Conservation (phyloP, 2,329 filamentous ascomycete species). For the Albifimbria verrucaria region DNA sequence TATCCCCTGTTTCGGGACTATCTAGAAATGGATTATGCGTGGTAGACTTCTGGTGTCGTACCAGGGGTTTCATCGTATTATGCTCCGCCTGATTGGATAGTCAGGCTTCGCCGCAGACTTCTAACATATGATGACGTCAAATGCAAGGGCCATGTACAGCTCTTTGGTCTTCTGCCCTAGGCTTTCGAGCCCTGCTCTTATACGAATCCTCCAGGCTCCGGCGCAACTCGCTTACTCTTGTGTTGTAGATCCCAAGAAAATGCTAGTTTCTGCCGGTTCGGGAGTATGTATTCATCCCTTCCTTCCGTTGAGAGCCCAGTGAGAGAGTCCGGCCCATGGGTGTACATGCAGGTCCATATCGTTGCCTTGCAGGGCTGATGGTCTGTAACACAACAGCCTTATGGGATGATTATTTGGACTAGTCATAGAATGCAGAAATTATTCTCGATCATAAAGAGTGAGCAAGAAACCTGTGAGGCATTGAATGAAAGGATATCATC, state of each 20-base stretch:
- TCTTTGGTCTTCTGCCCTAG: not conserved
- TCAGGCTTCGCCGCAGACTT: not conserved
- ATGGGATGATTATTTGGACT: not conserved
- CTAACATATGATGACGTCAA: not conserved
- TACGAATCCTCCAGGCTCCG: not conserved
- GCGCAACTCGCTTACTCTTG: not conserved
- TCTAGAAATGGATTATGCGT: not conserved
- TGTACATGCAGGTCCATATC: not conserved
- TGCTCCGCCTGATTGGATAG: not conserved
- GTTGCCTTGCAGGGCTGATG: not conserved
- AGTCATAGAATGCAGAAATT: not conserved
- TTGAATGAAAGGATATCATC: not conserved
- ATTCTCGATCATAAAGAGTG: not conserved
- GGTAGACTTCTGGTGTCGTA: not conserved
- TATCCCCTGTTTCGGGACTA: not conserved
- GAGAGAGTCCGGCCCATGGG: not conserved
- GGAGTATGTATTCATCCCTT: not conserved
- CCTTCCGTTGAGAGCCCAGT: not conserved
- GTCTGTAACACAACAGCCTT: not conserved
- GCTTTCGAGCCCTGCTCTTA: not conserved
- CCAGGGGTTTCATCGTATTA: not conserved
- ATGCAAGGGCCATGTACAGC: not conserved
- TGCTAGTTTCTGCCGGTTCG: not conserved
- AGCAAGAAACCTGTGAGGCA: not conserved
- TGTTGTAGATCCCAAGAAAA: not conserved